Conservation (phyloP, 331 rosid genomes). For the Spiraea crenata region DNA sequence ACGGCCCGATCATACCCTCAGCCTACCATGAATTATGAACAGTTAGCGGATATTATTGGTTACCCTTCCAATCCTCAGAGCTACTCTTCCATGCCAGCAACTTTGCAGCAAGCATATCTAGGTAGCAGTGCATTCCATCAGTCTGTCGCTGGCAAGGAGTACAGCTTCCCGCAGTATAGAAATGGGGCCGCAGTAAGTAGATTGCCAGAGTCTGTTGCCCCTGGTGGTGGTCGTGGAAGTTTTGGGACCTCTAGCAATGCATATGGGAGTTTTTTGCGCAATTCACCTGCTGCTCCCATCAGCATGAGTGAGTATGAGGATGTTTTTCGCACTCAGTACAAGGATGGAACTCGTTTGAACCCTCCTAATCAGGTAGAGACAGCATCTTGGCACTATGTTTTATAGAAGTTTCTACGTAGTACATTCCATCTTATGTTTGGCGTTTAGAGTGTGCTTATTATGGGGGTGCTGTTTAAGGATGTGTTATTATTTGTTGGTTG, state of each 20-base stretch:
- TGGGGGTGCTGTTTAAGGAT: not conserved
- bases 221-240: slow-evolving; percentile 37
- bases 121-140: slow-evolving; percentile 32
- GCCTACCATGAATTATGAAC: slow-evolving; percentile 31
- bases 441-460: not conserved
- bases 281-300: slow-evolving; percentile 32
- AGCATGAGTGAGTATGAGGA: slow-evolving; percentile 36
- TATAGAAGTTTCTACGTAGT: not conserved
- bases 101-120: slow-evolving; percentile 36
- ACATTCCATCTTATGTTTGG: not conserved
- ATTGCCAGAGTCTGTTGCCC: slow-evolving; percentile 36
- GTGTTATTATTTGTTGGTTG: not conserved
- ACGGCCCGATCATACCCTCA: slow-evolving; percentile 26
- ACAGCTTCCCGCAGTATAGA: slow-evolving; percentile 34
- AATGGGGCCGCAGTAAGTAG: slow-evolving; percentile 30
- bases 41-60: slow-evolving; percentile 29
- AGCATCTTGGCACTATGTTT: not conserved
- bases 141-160: slow-evolving; percentile 37
- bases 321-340: slow-evolving; percentile 39
- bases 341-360: slow-evolving; percentile 34
- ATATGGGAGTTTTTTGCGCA: slow-evolving; percentile 34
- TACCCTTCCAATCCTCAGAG: slow-evolving; percentile 34
- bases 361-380: slow-evolving; percentile 50
- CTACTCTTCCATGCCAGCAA: slow-evolving; percentile 25
- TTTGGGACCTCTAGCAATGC: slow-evolving; percentile 32